Percentiles rank a stretch among this genome's conserved stretches.
Conservation (phyloP, 148 eudicot species). For the Euryodendron excelsum region DNA sequence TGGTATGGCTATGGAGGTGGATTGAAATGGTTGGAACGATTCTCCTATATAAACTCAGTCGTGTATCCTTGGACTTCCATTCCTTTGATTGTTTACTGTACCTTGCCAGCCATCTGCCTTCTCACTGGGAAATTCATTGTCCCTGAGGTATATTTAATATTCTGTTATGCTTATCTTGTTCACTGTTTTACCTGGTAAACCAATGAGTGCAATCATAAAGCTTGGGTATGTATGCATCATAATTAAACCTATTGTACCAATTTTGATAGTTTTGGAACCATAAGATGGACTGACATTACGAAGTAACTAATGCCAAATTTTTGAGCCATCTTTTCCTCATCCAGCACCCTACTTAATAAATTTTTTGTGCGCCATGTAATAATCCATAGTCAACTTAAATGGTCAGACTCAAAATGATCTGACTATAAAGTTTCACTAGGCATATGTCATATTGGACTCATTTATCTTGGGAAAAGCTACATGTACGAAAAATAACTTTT, state of each 20-base stretch:
- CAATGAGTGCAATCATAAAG: too few species aligned
- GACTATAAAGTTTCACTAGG: too few species aligned
- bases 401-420: too few species aligned
- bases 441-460: too few species aligned
- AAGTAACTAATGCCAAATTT: too few species aligned
- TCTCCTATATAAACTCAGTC: slow-evolving; percentile 59
- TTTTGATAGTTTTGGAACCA: neutral
- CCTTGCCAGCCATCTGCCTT: slow-evolving; percentile 59
- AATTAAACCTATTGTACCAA: neutral
- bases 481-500: too few species aligned
- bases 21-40: slow-evolving; percentile 54
- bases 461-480: too few species aligned
- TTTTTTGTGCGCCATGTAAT: too few species aligned
- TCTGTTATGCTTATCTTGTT: neutral
- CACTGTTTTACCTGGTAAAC: neutral
- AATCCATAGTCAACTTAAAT: too few species aligned
- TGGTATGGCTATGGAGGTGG: slow-evolving; percentile 61
- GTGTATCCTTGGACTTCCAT: slow-evolving; percentile 62
- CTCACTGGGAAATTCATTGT: slow-evolving; percentile 63
- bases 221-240: neutral
- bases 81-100: slow-evolving; percentile 57
- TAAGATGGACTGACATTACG: neutral
- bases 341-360: neutral
- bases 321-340: too few species aligned
- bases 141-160: slow-evolving; percentile 70